A percentile compares a stretch with the other conserved stretches of the same genome.
These are phyloP conservation scores for Novymonas esmeraldas DNA, from an alignment of 208 protist genomes.

Conservation along the genomic window DNA sequence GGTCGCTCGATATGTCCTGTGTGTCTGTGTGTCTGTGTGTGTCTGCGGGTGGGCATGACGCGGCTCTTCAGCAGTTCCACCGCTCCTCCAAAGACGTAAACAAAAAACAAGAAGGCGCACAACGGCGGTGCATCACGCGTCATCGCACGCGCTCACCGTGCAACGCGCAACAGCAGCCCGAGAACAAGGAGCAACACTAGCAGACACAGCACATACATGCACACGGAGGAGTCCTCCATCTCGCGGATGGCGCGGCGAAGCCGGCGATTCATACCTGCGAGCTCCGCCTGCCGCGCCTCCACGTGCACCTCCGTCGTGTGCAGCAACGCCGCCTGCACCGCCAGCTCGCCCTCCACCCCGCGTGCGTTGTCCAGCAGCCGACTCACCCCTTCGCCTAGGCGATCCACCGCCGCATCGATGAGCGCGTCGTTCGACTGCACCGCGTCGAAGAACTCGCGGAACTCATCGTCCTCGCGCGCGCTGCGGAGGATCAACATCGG, in stretches of 20 bases:
- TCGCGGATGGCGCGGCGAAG: constrained; percentile 54
- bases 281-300: constrained; percentile 36
- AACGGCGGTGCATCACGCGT: no score
- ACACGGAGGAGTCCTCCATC: constrained; percentile 56
- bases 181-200: constrained; percentile 44
- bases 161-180: constrained; percentile 34
- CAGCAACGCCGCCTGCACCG: constrained; percentile 54
- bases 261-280: constrained; percentile 58
- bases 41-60: background rate
- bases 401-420: constrained; percentile 71
- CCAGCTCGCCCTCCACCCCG: constrained; percentile 61
- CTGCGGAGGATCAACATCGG: constrained; percentile 20
- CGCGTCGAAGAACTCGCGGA: constrained; percentile 57
- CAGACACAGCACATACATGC: constrained; percentile 55
- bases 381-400: constrained; percentile 56
- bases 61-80: background rate
- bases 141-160: no score
- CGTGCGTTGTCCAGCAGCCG: constrained; percentile 69
- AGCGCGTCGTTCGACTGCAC: constrained; percentile 56
- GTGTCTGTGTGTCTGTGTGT: constrained; percentile 9
- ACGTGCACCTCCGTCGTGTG: constrained; percentile 50
- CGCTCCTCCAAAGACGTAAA: background rate
- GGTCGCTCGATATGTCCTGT: background rate
- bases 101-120: background rate
- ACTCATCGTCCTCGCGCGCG: constrained; percentile 66